These are phyloP conservation scores for Onygenales sp. DNA, from an alignment of 2,329 filamentous ascomycete genomes.

Conservation along the genomic window DNA sequence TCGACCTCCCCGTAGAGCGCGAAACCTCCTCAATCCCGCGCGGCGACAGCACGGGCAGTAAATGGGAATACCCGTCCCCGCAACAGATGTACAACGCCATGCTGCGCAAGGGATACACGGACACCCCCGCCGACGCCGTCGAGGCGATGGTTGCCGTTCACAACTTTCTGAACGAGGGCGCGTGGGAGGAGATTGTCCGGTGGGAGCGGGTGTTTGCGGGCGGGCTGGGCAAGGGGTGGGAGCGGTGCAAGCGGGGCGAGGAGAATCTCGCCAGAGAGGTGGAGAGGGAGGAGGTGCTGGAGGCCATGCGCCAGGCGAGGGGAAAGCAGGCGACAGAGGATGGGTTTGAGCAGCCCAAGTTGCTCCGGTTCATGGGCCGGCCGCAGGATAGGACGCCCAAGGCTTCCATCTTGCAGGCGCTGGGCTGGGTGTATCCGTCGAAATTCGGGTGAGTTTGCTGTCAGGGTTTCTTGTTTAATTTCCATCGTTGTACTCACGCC, in stretches of 20 bases:
- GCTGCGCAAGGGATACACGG: conserved; percentile 87
- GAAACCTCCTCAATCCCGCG: conserved; percentile 88
- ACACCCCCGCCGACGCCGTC: conserved; percentile 86
- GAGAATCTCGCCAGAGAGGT: conserved; percentile 50
- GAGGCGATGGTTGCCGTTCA: conserved; percentile 96
- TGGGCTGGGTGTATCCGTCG: conserved; percentile 69
- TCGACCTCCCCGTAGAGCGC: conserved; percentile 66
- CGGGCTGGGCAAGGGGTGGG: conserved; percentile 64
- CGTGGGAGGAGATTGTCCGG: conserved; percentile 87
- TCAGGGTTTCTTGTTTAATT: neutral
- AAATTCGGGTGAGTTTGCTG: conserved; percentile 59
- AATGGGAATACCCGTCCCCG: conserved; percentile 93
- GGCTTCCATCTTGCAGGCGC: conserved; percentile 69
- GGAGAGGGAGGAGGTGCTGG: conserved; percentile 39
- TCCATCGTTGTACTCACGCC: neutral
- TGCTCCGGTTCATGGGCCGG: conserved; percentile 80
- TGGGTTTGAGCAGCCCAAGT: conserved; percentile 50
- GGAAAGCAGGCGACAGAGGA: conserved; percentile 8
- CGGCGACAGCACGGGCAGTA: conserved; percentile 52
- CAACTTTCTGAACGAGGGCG: conserved; percentile 96
- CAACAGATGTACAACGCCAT: conserved; percentile 99
- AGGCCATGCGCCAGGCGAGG: conserved; percentile 12
- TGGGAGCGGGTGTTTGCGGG: conserved; percentile 82
- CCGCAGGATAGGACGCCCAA: conserved; percentile 88
- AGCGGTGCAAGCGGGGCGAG: conserved; percentile 65